phyloP scores from a whole-genome alignment of 805 yeast genomes.

The Lachancea meyersii region DNA sequence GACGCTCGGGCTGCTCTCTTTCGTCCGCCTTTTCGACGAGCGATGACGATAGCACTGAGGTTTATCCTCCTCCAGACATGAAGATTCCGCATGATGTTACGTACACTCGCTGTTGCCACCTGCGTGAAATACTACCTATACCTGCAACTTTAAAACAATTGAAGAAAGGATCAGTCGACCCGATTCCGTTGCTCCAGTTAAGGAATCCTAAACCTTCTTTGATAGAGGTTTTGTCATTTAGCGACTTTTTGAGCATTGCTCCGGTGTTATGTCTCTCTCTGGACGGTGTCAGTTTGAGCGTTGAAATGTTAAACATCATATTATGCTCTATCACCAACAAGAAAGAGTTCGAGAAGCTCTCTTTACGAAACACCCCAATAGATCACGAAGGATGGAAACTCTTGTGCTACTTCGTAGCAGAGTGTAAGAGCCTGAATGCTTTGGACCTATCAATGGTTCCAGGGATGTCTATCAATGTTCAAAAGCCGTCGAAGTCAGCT shows the following conservation, averaged over 20 bases:
- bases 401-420: slow-evolving; percentile 68
- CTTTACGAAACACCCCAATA: slow-evolving; percentile 73
- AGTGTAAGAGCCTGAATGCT: slow-evolving; percentile 50
- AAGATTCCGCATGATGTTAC: slow-evolving; percentile 55
- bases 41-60: slow-evolving; percentile 17
- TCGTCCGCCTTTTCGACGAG: slow-evolving; percentile 15
- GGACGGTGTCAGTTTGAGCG: slow-evolving; percentile 71
- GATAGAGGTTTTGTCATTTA: slow-evolving; percentile 79
- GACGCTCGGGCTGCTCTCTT: slow-evolving; percentile 28
- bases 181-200: slow-evolving; percentile 68
- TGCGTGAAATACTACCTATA: slow-evolving; percentile 86
- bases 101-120: slow-evolving; percentile 89
- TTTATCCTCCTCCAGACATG: slow-evolving; percentile 27
- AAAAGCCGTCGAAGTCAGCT: slow-evolving; percentile 35
- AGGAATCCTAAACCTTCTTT: slow-evolving; percentile 83
- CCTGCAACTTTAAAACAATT: slow-evolving; percentile 82
- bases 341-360: slow-evolving; percentile 60
- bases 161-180: slow-evolving; percentile 67
- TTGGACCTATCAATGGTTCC: slow-evolving; percentile 56
- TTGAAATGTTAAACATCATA: slow-evolving; percentile 67
- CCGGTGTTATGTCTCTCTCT: slow-evolving; percentile 72
- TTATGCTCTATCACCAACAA: slow-evolving; percentile 60
- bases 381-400: slow-evolving; percentile 75
- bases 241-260: slow-evolving; percentile 81
- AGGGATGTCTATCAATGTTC: slow-evolving; percentile 33